Evolutionary conservation across 2,329 filamentous ascomycete genomes (phyloP), one percentile per base, ranked within the genome.

Genomic region (Aspergillus spinulosporus): DNA sequence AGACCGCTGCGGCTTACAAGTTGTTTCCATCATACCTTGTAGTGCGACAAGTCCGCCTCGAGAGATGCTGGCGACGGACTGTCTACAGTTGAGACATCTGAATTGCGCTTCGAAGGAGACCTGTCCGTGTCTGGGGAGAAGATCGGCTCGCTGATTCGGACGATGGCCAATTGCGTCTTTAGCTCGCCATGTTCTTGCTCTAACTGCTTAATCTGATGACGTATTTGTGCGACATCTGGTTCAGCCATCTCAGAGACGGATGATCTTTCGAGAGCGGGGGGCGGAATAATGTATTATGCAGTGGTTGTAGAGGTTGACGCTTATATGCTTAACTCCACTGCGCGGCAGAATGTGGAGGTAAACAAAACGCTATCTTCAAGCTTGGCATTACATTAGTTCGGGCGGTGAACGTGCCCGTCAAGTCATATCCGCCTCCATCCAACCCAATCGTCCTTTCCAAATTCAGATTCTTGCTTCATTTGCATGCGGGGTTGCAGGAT

Each of bases 21-120:
- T 12, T 31, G 29, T 14, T 21, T 28, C 12, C 21, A 26, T 36
- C 58, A 29, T 69, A 84, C 84, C 70, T 90, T 91, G 78, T 97
- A 97, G 74, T 97, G 92, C 31, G 83, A 80, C 29, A 97, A 81
- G 73, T 97, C 93, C 29, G 89, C 90, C 62, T 90, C 86, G 5
- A 97, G 80, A 14, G 88, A 88, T 12, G 88, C 84, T 0, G 92
- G 91, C 7, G 87, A 21, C 14, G 85, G 84, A 59, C 82, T 84
- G 62, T 88, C 85, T 59, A 86, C 81, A 26, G 82, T 81, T 34
- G 89, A 91, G 46, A 85, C 84, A 73, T 94, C 89, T 3, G 90
- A 95, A 32, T 81, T 86, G 60, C 88, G 81, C 59, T 82, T 82
- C 11, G 70, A 72, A 4, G 72, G 72, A 63, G 56, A 12, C 56